Evolutionary conservation across 2,329 filamentous ascomycete genomes (phyloP).

Genomic region (Endoconidiophora laricicola): DNA sequence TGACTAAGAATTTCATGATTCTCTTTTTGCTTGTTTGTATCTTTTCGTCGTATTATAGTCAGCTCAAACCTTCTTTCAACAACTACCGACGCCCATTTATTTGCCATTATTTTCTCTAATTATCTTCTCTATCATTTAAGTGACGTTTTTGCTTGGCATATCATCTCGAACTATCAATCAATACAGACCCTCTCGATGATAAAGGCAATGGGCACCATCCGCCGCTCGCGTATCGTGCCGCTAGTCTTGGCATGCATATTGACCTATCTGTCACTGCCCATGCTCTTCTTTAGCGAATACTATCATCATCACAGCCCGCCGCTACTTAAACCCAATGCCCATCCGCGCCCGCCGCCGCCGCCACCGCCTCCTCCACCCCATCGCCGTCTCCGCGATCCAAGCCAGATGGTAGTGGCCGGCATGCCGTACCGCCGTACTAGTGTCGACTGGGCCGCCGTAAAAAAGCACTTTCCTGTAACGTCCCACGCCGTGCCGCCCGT

Average conservation of each 20-base stretch:
- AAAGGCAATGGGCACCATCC: neutral
- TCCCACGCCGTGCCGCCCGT: conserved; percentile 20
- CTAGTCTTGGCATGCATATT: conserved; percentile 3
- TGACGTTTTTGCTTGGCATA: too few species aligned
- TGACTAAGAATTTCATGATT: too few species aligned
- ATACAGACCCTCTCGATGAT: too few species aligned
- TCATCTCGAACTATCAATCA: too few species aligned
- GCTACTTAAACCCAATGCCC: neutral
- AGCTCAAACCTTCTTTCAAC: neutral
- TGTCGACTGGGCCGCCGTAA: conserved; percentile 20
- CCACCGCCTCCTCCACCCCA: neutral
- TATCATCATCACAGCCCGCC: neutral
- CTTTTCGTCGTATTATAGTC: too few species aligned
- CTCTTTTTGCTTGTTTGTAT: too few species aligned
- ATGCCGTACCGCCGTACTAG: conserved; percentile 16
- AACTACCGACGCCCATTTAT: neutral
- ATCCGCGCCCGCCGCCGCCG: neutral
- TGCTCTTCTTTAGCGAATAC: conserved; percentile 3
- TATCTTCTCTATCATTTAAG: neutral
- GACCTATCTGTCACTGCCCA: conserved; percentile 6
- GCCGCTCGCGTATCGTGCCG: conserved; percentile 5
- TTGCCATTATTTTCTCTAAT: neutral
- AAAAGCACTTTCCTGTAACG: conserved; percentile 18
- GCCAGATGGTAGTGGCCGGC: conserved; percentile 1
- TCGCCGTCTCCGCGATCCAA: neutral